A percentile compares a stretch with the other conserved stretches of the same genome.
Conservation (phyloP, 495 filamentous ascomycete species). For the Astrothelium subdiscretum region DNA sequence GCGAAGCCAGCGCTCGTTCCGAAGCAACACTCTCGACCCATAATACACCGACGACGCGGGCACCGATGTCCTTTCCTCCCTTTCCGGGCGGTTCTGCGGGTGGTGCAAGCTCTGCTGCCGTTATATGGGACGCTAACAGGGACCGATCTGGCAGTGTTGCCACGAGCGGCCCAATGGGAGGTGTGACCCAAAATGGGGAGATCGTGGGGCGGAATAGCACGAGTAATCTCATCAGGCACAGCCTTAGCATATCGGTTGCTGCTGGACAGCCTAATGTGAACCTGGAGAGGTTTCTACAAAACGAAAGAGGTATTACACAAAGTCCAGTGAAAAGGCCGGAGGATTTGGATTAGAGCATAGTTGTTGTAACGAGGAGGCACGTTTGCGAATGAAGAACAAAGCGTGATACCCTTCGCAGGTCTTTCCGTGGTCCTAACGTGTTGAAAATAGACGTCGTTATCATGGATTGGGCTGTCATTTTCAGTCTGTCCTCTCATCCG, state of each 20-base stretch:
- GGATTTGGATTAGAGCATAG: slow-evolving; percentile 15
- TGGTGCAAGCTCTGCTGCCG: slow-evolving; percentile 3
- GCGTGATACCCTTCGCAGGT: neutral
- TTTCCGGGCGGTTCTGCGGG: neutral
- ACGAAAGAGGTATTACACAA: slow-evolving; percentile 15
- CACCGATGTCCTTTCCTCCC: neutral
- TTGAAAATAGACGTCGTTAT: neutral
- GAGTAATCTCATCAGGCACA: slow-evolving; percentile 16
- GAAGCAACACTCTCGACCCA: slow-evolving; percentile 16
- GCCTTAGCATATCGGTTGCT: slow-evolving; percentile 13
- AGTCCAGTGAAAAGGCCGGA: slow-evolving; percentile 22
- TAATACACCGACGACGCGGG: neutral
- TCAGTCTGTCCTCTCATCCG: neutral
- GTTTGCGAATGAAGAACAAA: neutral
- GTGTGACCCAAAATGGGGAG: neutral
- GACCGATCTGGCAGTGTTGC: slow-evolving; percentile 5
- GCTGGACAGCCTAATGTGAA: slow-evolving; percentile 1
- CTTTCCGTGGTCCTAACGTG: neutral
- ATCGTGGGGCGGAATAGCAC: slow-evolving; percentile 7
- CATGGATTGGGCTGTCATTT: neutral
- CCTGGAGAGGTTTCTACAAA: neutral
- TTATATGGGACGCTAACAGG: neutral
- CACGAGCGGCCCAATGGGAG: neutral
- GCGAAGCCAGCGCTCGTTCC: slow-evolving; percentile 18
- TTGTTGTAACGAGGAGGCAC: neutral